These are phyloP conservation scores for Cicer chorassanicum DNA, from an alignment of 306 rosid species.

Conservation along the genomic window DNA sequence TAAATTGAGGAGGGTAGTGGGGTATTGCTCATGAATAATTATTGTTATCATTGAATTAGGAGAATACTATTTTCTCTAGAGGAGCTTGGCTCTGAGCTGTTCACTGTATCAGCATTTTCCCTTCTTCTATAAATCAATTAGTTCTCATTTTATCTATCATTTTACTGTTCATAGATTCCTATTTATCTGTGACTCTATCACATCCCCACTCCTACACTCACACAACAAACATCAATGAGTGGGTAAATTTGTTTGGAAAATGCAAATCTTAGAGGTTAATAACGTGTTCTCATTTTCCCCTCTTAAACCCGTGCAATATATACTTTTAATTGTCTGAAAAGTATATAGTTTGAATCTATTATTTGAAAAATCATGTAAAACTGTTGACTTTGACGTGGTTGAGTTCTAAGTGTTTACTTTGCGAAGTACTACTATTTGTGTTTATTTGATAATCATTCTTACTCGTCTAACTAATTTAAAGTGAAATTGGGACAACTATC, in stretches of 20 bases:
- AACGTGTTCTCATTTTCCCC: neutral
- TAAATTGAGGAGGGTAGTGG: too few species aligned
- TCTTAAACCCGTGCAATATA: constrained; percentile 1
- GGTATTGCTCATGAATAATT: too few species aligned
- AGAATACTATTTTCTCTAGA: too few species aligned
- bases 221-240: constrained; percentile 1
- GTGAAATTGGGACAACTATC: constrained; percentile 29
- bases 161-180: too few species aligned
- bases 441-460: constrained; percentile 30
- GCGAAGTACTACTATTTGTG: constrained; percentile 13
- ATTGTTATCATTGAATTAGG: too few species aligned
- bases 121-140: too few species aligned
- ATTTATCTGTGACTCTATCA: too few species aligned
- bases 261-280: constrained; percentile 8
- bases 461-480: constrained; percentile 36
- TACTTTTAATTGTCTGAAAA: constrained; percentile 11
- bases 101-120: too few species aligned
- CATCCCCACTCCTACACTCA: neutral
- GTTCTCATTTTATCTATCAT: too few species aligned
- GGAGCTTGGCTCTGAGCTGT: too few species aligned
- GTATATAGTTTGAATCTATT: neutral
- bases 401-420: constrained; percentile 15
- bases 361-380: constrained; percentile 28
- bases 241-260: constrained; percentile 33
- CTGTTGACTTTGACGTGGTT: constrained; percentile 23